Conservation (phyloP, 371 early-diverging fungal genomes). For the Sporodiniella umbellata region DNA sequence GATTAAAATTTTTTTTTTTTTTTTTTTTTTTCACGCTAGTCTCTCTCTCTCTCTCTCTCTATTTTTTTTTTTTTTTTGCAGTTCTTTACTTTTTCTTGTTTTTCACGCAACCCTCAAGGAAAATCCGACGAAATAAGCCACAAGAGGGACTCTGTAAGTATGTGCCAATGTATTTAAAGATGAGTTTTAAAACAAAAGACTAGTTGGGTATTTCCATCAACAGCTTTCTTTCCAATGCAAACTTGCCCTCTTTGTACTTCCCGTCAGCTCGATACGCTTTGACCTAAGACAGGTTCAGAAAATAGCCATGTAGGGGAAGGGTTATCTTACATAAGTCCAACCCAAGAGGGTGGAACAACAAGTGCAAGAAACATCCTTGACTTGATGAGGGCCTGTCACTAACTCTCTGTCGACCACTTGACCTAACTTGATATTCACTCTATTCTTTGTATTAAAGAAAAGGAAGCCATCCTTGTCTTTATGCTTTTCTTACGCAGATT, state of each 20-base stretch:
- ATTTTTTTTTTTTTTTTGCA: no score
- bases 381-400: slow-evolving; percentile 72
- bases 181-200: no score
- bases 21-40: no score
- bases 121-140: no score
- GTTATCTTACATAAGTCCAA: slow-evolving; percentile 67
- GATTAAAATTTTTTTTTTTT: no score
- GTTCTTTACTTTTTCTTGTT: no score
- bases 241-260: slow-evolving; percentile 76
- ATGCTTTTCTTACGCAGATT: slow-evolving; percentile 61
- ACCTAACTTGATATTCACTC: slow-evolving; percentile 63
- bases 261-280: slow-evolving; percentile 61
- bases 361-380: slow-evolving; percentile 63
- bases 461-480: background rate
- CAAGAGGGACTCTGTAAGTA: no score
- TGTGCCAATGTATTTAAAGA: no score
- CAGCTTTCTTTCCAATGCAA: slow-evolving; percentile 50
- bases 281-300: slow-evolving; percentile 34
- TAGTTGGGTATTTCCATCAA: no score
- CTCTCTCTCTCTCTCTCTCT: no score
- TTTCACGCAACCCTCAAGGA: no score
- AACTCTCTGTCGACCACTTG: slow-evolving; percentile 55
- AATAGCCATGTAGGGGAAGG: no score
- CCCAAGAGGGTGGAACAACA: slow-evolving; percentile 64
- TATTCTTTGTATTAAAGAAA: slow-evolving; percentile 11